phyloP scores from a whole-genome alignment of 2,329 filamentous ascomycete genomes.

The Plectosphaerella cucumerina region DNA sequence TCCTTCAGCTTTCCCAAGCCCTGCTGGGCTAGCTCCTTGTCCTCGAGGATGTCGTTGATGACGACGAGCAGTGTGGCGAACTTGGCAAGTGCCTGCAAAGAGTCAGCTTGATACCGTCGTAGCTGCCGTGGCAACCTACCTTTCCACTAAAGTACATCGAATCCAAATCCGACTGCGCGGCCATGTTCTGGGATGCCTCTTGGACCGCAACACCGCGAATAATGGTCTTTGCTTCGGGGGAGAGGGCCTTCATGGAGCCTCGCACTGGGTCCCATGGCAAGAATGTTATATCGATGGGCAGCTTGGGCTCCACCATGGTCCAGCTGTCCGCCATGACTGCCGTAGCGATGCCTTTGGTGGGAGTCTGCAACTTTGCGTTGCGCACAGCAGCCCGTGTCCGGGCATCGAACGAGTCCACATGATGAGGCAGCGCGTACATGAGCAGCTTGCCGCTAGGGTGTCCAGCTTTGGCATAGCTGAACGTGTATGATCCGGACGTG shows the following conservation, averaged over 20 bases:
- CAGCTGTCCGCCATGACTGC: constrained; percentile 69
- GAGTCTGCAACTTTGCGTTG: constrained; percentile 65
- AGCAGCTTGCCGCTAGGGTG: constrained; percentile 56
- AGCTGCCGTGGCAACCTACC: constrained; percentile 31
- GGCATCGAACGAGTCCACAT: constrained; percentile 68
- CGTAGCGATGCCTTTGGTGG: constrained; percentile 78
- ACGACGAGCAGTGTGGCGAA: constrained; percentile 68
- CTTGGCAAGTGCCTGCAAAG: constrained; percentile 63
- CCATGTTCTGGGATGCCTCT: constrained; percentile 75
- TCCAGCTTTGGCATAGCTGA: constrained; percentile 71
- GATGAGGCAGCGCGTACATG: constrained; percentile 88
- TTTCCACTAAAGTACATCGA: constrained; percentile 96
- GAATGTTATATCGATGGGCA: constrained; percentile 74
- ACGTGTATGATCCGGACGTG: constrained; percentile 63
- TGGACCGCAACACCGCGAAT: constrained; percentile 61
- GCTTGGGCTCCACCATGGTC: constrained; percentile 70
- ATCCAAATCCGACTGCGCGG: constrained; percentile 66
- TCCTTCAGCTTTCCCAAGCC: constrained; percentile 60
- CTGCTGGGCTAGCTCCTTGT: constrained; percentile 50
- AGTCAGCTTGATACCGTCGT: neutral
- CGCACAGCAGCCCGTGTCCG: constrained; percentile 45
- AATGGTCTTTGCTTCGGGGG: constrained; percentile 47
- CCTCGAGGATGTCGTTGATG: constrained; percentile 57
- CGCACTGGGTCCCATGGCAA: constrained; percentile 66
- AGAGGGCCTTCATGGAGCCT: constrained; percentile 42